Evolutionary conservation across 1,139 yeast genomes (phyloP), one percentile per base, ranked within the genome.

Genomic region (Yamadazyma mexicana): DNA sequence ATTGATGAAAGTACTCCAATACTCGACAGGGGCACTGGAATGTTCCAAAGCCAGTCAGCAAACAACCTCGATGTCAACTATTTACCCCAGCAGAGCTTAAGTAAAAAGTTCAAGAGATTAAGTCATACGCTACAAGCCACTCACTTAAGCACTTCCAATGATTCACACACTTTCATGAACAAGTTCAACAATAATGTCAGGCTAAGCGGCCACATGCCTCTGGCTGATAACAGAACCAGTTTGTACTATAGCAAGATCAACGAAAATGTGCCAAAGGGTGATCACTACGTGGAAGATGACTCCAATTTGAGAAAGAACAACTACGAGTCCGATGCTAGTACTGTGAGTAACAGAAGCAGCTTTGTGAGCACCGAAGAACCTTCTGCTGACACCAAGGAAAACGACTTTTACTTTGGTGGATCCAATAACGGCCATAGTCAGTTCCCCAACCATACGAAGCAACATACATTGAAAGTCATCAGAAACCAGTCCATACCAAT

Each of bases 151-250:
- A 59, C 72, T 1, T 66, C 75, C 4, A 66, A 66, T 12, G 75
- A 70, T 41, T 70, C 76, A 2, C 58, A 66, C 42, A 57, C 61
- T 33, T 72, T 73, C 49, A 67, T 70, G 62, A 61, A 52, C 39
- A 54, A 64, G n/a, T 72, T 73, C 50, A 73, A 66, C 45, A 70
- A 66, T 45, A 72, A 71, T 45, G 49, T 56, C 15, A 39, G 53
- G 27, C 48, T 48, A 7, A 47, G 44, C 35, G 17, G 32, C 10
- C 24, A 39, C 20, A 36, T 35, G 4, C 44, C 47, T 15, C 43
- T 38, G 4, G 14, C 37, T 10, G 22, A 40, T 26, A 45, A 43
- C 26, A 38, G 54, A 37, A 61, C 48, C 31, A 67, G 73, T 48
- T 44, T 52, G 3, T 72, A 69, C 52, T 71, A 70, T 47, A 52